These are phyloP conservation scores for Cystobasidiaceae sp. DNA, from an alignment of 1,284 basidiomycete species.

Conservation along the genomic window DNA sequence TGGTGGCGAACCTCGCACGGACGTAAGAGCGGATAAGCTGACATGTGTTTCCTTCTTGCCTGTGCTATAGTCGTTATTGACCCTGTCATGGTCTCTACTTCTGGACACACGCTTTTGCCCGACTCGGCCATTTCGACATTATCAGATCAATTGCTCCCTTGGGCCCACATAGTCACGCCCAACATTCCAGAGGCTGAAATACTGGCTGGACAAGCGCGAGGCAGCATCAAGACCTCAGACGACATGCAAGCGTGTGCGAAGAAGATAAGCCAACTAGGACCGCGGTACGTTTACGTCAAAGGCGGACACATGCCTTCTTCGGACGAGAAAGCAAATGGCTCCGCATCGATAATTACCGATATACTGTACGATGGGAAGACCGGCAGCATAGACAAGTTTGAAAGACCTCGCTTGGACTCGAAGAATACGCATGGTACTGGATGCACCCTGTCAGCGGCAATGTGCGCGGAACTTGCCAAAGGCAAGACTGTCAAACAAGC, in stretches of 20 bases:
- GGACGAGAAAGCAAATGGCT: background rate
- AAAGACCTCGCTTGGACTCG: constrained; percentile 47
- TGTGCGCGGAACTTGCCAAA: constrained; percentile 63
- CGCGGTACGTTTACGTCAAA: constrained; percentile 69
- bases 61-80: constrained; percentile 62
- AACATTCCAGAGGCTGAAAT: constrained; percentile 78
- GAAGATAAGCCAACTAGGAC: constrained; percentile 54
- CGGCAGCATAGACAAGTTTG: background rate
- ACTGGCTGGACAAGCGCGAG: constrained; percentile 51
- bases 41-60: constrained; percentile 42
- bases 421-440: constrained; percentile 88
- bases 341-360: constrained; percentile 59
- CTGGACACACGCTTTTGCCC: constrained; percentile 73
- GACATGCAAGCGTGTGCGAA: constrained; percentile 63
- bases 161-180: constrained; percentile 73
- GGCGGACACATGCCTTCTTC: constrained; percentile 69
- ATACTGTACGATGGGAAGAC: constrained; percentile 55
- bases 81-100: constrained; percentile 90
- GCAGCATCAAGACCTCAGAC: constrained; percentile 53
- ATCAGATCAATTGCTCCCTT: constrained; percentile 62
- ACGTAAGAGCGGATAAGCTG: background rate
- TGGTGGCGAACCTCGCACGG: background rate
- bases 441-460: constrained; percentile 80
- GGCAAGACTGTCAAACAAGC: constrained; percentile 58
- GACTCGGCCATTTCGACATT: constrained; percentile 62